Conservation (phyloP, 108 stramenopile species). For the Chaetoceros tenuissimus region DNA sequence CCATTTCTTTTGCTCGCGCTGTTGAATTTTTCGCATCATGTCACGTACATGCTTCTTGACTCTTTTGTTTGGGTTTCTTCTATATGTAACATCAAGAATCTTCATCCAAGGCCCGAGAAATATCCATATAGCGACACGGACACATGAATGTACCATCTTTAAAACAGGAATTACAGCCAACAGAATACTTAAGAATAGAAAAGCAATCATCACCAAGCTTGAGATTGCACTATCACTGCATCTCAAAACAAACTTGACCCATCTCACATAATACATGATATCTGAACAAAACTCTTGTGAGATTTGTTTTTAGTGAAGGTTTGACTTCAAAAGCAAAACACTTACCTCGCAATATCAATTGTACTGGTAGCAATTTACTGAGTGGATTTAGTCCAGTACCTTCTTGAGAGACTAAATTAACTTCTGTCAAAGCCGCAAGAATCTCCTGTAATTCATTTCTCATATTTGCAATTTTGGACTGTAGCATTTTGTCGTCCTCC, state of each 20-base stretch:
- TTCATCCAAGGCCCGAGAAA: slow-evolving; percentile 72
- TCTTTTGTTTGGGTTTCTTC: slow-evolving; percentile 14
- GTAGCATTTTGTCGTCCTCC: slow-evolving; percentile 19
- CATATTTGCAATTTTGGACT: slow-evolving; percentile 32
- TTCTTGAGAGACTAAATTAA: slow-evolving; percentile 21
- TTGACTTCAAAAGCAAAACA: too few relatives aligned
- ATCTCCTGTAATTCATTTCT: slow-evolving; percentile 34
- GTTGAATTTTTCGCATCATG: slow-evolving; percentile 15
- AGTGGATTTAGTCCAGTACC: slow-evolving; percentile 16
- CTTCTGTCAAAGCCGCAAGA: slow-evolving; percentile 34
- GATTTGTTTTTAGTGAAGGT: too few relatives aligned
- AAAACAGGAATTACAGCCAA: slow-evolving; percentile 54
- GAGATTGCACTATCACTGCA: slow-evolving; percentile 63
- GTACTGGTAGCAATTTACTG: slow-evolving; percentile 16
- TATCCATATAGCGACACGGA: slow-evolving; percentile 48
- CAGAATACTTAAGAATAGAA: slow-evolving; percentile 34
- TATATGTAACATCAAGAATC: slow-evolving; percentile 35
- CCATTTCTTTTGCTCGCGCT: slow-evolving; percentile 1
- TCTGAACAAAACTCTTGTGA: too few relatives aligned
- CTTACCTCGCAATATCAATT: slow-evolving; percentile 14
- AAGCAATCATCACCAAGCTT: slow-evolving; percentile 47
- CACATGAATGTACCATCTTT: slow-evolving; percentile 47
- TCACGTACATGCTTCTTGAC: slow-evolving; percentile 16
- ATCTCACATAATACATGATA: slow-evolving; percentile 26
- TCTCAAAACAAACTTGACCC: slow-evolving; percentile 31